Conservation (phyloP, 1,284 basidiomycete genomes). For the Ceratobasidium sp. region DNA sequence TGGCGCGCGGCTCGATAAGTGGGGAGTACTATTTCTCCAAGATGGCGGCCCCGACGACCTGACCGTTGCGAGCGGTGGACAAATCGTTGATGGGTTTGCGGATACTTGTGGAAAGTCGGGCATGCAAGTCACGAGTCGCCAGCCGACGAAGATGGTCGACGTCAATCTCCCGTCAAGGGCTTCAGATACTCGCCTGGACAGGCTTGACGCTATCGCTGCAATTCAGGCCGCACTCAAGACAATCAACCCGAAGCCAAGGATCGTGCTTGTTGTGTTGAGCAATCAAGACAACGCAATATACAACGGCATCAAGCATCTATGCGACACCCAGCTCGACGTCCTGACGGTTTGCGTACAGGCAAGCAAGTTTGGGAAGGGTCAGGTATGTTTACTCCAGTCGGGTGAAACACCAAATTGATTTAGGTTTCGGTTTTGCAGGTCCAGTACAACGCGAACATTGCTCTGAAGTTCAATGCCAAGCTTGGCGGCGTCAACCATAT, state of each 20-base stretch:
- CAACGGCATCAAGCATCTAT: constrained; percentile 75
- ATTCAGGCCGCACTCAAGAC: constrained; percentile 57
- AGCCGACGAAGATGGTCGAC: constrained; percentile 57
- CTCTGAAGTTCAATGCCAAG: constrained; percentile 84
- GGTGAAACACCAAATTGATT: neutral
- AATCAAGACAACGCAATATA: constrained; percentile 77
- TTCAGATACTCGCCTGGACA: constrained; percentile 60
- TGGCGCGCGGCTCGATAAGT: constrained; percentile 58
- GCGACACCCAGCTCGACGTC: constrained; percentile 74
- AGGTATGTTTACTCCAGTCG: constrained; percentile 54
- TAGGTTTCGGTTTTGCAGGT: constrained; percentile 57
- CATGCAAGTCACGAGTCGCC: constrained; percentile 64
- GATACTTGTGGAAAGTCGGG: constrained; percentile 72
- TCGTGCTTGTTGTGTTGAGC: constrained; percentile 72
- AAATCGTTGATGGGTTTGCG: constrained; percentile 64
- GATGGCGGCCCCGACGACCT: constrained; percentile 69
- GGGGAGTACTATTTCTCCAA: constrained; percentile 74
- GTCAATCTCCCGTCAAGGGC: constrained; percentile 63
- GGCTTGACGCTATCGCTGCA: constrained; percentile 62
- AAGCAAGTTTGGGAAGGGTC: constrained; percentile 71
- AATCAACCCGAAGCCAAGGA: constrained; percentile 62
- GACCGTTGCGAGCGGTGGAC: constrained; percentile 21
- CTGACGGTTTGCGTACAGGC: constrained; percentile 77
- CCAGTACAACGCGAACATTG: constrained; percentile 83
- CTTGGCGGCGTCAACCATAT: constrained; percentile 80